These are phyloP conservation scores for Clitocybe nebularis DNA, from an alignment of 1,284 basidiomycete species.

Conservation along the genomic window DNA sequence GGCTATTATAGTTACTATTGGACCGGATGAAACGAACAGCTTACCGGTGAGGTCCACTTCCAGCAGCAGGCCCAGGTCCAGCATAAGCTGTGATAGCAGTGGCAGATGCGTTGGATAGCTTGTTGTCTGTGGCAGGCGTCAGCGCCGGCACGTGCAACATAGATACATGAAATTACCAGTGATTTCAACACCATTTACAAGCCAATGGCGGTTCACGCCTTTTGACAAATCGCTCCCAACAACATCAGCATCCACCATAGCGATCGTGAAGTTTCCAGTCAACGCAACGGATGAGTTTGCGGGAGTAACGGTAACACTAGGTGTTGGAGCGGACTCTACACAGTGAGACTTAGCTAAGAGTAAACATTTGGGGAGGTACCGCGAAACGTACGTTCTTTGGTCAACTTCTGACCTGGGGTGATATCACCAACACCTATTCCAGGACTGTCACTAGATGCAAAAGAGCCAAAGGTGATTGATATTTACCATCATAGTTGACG, in stretches of 20 bases:
- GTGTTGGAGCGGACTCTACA: constrained; percentile 51
- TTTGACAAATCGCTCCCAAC: constrained; percentile 51
- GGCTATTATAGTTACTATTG: constrained; percentile 2
- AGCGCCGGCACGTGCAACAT: background rate
- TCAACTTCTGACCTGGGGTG: constrained; percentile 55
- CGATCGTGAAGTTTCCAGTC: constrained; percentile 54
- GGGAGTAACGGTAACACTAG: constrained; percentile 44
- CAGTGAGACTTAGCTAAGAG: constrained; percentile 4
- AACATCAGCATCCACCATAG: constrained; percentile 67
- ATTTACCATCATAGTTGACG: constrained; percentile 43
- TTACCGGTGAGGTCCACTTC: constrained; percentile 69
- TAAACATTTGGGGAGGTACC: background rate
- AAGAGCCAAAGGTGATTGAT: background rate
- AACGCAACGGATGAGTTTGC: constrained; percentile 42
- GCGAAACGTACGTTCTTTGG: constrained; percentile 47
- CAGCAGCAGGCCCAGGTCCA: constrained; percentile 65
- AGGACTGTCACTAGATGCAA: background rate
- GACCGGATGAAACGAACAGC: constrained; percentile 11
- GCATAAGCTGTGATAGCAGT: constrained; percentile 65
- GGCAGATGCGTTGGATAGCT: constrained; percentile 47
- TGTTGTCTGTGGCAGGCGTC: constrained; percentile 25
- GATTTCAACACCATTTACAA: constrained; percentile 64
- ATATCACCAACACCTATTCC: constrained; percentile 41
- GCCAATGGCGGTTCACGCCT: constrained; percentile 75
- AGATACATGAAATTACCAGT: constrained; percentile 24